A percentile compares a stretch with the other conserved stretches of the same genome.
Conservation (phyloP, 768 basidiomycete species). For the Tubosaeta brunneosetosa region DNA sequence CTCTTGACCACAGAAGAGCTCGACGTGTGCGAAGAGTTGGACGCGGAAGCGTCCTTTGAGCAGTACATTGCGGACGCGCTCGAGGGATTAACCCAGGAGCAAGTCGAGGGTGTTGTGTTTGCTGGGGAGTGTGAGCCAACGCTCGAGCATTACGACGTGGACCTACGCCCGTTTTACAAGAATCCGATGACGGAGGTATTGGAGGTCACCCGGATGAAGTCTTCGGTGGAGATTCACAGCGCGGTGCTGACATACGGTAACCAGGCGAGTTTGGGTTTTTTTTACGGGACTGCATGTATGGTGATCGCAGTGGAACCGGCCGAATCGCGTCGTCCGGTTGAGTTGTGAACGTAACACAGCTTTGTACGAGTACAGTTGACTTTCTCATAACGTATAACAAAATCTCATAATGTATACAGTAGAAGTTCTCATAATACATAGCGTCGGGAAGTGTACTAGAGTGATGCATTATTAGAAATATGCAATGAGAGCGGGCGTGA, state of each 20-base stretch:
- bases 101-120: constrained; percentile 5
- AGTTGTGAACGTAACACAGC: background rate
- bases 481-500: no score
- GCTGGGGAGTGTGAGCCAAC: background rate
- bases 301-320: constrained; percentile 5
- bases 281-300: constrained; percentile 16
- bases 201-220: constrained; percentile 12
- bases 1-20: background rate
- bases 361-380: background rate
- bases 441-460: no score
- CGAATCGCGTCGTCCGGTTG: background rate
- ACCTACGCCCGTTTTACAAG: background rate
- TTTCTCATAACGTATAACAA: no score
- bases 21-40: background rate
- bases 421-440: no score
- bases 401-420: no score
- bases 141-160: background rate
- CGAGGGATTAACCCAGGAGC: background rate
- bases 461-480: no score
- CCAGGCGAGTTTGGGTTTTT: background rate
- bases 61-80: background rate
- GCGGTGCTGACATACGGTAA: constrained; percentile 2
- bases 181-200: constrained; percentile 4
- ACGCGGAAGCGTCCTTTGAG: accelerated
- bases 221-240: background rate